phyloP scores from a whole-genome alignment of 2,329 filamentous ascomycete species.

The Paraphaeosphaeria sporulosa region DNA sequence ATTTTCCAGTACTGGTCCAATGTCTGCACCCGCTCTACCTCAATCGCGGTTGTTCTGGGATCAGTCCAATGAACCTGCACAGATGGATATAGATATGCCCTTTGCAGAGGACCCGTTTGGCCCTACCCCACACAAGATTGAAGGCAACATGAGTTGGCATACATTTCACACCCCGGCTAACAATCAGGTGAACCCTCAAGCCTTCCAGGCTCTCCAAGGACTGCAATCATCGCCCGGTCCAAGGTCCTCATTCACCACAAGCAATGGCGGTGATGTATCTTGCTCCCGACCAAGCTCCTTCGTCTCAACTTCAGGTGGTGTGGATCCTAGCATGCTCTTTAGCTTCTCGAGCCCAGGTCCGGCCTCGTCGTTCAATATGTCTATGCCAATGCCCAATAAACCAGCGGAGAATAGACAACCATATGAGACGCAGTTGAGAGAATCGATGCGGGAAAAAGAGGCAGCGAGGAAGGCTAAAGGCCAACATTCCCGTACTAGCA shows the following conservation, averaged over 20 bases:
- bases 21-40: constrained; percentile 64
- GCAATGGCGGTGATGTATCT: constrained; percentile 26
- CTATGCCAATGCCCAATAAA: constrained; percentile 29
- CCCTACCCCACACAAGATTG: constrained; percentile 44
- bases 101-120: constrained; percentile 44
- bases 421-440: constrained; percentile 49
- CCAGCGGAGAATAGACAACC: constrained; percentile 40
- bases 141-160: constrained; percentile 42
- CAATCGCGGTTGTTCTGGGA: constrained; percentile 55
- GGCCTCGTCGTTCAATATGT: constrained; percentile 37
- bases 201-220: constrained; percentile 43
- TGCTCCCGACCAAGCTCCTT: constrained; percentile 41
- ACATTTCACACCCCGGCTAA: constrained; percentile 36
- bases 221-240: constrained; percentile 33
- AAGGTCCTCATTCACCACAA: constrained; percentile 32
- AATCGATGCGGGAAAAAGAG: constrained; percentile 46
- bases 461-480: constrained; percentile 38
- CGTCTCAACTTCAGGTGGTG: constrained; percentile 48
- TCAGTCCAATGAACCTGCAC: constrained; percentile 34
- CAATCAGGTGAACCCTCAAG: constrained; percentile 43
- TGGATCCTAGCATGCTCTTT: constrained; percentile 58
- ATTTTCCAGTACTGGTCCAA: constrained; percentile 59
- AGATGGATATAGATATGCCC: constrained; percentile 47
- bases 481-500: constrained; percentile 51
- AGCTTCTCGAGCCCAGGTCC: constrained; percentile 48